Conservation (phyloP, 2,329 filamentous ascomycete species). For the Penicillium occitanis region DNA sequence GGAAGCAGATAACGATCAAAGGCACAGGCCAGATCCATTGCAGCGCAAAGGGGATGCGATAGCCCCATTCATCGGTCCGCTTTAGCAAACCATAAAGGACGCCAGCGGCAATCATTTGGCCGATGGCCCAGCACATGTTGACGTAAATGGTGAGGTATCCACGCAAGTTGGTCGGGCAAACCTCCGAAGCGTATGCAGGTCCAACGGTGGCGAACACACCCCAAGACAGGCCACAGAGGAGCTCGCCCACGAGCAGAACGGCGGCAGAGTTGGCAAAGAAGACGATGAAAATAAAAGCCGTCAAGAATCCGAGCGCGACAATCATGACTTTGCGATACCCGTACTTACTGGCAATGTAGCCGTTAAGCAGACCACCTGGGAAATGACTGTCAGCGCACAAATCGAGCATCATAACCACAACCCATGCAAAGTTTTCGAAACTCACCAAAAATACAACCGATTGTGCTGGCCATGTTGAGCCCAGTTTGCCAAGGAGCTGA, state of each 20-base stretch:
- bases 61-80: constrained; percentile 48
- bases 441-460: no score
- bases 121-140: constrained; percentile 60
- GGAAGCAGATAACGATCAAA: no score
- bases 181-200: constrained; percentile 56
- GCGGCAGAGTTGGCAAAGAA: constrained; percentile 40
- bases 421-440: no score
- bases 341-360: constrained; percentile 50
- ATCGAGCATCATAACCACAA: no score
- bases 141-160: constrained; percentile 56
- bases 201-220: constrained; percentile 53
- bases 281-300: constrained; percentile 46
- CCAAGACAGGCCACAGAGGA: constrained; percentile 50
- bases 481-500: neutral
- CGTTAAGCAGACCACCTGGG: constrained; percentile 61
- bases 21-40: constrained; percentile 56
- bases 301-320: constrained; percentile 37
- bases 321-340: constrained; percentile 48
- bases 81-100: constrained; percentile 47
- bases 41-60: constrained; percentile 52
- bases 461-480: no score
- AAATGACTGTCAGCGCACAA: constrained; percentile 39
- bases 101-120: constrained; percentile 53
- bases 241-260: neutral
- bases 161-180: constrained; percentile 46